phyloP scores from a whole-genome alignment of 2,329 filamentous ascomycete genomes.

The Colletotrichum gigasporum region DNA sequence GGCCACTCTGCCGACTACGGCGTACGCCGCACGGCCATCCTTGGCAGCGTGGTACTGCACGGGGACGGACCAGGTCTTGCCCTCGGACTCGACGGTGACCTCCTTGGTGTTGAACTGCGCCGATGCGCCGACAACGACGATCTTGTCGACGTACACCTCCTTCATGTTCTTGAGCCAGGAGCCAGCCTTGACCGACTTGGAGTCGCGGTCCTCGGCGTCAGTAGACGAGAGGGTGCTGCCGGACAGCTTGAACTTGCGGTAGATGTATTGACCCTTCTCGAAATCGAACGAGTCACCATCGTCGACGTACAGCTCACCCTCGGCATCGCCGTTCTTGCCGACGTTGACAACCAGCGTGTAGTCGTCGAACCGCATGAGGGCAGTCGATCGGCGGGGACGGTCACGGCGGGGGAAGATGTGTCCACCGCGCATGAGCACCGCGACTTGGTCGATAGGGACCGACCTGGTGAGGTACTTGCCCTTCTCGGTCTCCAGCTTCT shows the following conservation, averaged over 20 bases:
- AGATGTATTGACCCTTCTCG: conserved; percentile 85
- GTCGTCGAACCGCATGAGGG: conserved; percentile 92
- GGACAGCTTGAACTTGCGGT: conserved; percentile 79
- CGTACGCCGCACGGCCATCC: conserved; percentile 59
- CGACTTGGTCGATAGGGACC: conserved; percentile 86
- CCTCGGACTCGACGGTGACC: conserved; percentile 63
- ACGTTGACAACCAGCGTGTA: conserved; percentile 89
- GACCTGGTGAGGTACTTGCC: conserved; percentile 75
- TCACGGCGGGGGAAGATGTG: conserved; percentile 93
- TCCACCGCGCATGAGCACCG: conserved; percentile 90
- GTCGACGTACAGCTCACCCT: conserved; percentile 88
- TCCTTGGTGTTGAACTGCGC: conserved; percentile 72
- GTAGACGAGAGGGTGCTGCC: conserved; percentile 71
- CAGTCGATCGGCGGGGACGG: conserved; percentile 82
- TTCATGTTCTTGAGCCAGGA: conserved; percentile 83
- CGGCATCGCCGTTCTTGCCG: conserved; percentile 67
- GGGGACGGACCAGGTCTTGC: conserved; percentile 64
- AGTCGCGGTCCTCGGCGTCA: conserved; percentile 68
- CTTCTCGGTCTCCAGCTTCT: conserved; percentile 73
- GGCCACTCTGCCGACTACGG: conserved; percentile 61
- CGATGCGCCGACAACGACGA: conserved; percentile 85
- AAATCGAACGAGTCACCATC: conserved; percentile 95
- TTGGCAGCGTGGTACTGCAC: conserved; percentile 66
- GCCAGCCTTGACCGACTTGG: conserved; percentile 66
- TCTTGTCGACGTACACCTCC: conserved; percentile 81